phyloP scores from a whole-genome alignment of 805 yeast species.

The Saturnispora diversa region DNA sequence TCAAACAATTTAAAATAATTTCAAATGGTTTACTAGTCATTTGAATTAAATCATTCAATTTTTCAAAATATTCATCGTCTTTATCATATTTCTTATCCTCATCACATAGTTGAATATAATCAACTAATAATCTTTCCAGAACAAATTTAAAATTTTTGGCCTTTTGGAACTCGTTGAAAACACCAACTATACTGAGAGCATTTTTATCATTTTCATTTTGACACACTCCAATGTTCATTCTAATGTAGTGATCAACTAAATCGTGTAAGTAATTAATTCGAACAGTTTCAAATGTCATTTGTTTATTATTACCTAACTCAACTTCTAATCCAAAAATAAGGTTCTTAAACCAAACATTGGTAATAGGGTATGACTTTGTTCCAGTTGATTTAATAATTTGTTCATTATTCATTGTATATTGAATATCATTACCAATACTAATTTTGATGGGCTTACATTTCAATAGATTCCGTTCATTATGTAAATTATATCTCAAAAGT shows the following conservation, averaged over 20 bases:
- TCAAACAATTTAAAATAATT: conserved; percentile 43
- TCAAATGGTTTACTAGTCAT: conserved; percentile 28
- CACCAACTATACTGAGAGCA: conserved; percentile 24
- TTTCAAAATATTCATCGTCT: conserved; percentile 23
- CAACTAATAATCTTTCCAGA: conserved; percentile 41
- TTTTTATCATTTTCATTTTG: conserved; percentile 16
- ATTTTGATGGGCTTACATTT: conserved; percentile 25
- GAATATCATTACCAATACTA: conserved; percentile 28
- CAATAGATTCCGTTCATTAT: conserved; percentile 19
- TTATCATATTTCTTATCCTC: conserved; percentile 28
- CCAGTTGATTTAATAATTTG: conserved; percentile 25
- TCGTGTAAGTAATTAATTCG: conserved; percentile 39
- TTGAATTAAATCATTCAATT: conserved; percentile 27
- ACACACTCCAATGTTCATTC: conserved; percentile 20
- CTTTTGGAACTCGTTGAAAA: conserved; percentile 31
- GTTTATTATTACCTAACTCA: conserved; percentile 25
- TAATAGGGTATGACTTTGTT: conserved; percentile 41
- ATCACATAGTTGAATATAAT: conserved; percentile 26
- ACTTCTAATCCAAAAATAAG: conserved; percentile 43
- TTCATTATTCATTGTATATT: neutral
- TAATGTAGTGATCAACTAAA: conserved; percentile 40
- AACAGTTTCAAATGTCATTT: conserved; percentile 27
- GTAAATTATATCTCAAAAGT: conserved; percentile 26
- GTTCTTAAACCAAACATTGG: conserved; percentile 39
- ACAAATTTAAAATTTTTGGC: conserved; percentile 42